These are phyloP conservation scores for Ophiostoma perfectum DNA, from an alignment of 2,329 filamentous ascomycete genomes.

Conservation along the genomic window DNA sequence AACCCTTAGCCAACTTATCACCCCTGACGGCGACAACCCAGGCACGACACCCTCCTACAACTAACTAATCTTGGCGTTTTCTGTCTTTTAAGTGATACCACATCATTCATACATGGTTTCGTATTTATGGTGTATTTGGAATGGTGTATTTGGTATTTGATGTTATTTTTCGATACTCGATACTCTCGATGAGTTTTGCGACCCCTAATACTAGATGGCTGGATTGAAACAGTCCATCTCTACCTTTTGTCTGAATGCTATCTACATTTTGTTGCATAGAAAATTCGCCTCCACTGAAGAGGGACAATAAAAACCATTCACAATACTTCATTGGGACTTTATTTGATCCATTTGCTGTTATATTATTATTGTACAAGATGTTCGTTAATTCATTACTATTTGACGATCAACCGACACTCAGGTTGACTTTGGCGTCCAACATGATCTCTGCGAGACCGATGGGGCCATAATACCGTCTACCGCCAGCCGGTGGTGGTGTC, in stretches of 20 bases:
- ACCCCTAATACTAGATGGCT: not conserved
- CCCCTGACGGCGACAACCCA: not conserved
- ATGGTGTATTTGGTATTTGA: slow-evolving; percentile 12
- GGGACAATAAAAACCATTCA: not conserved
- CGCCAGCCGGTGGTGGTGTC: not conserved
- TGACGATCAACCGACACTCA: slow-evolving; percentile 12
- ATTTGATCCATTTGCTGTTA: not conserved
- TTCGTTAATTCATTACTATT: not conserved
- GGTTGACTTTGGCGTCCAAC: slow-evolving; percentile 18
- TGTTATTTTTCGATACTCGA: not conserved
- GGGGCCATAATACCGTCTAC: slow-evolving; percentile 21
- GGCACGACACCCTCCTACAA: slow-evolving; percentile 7
- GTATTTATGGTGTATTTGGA: slow-evolving; percentile 11
- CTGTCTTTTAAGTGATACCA: slow-evolving; percentile 12
- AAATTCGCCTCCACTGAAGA: no score
- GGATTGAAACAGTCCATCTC: not conserved
- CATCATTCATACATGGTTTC: not conserved
- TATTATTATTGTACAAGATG: not conserved
- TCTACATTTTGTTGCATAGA: not conserved
- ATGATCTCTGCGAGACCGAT: slow-evolving; percentile 22
- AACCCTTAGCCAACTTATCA: not conserved
- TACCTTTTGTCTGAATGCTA: not conserved
- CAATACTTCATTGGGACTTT: not conserved
- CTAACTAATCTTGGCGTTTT: slow-evolving; percentile 13
- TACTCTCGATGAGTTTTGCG: not conserved